Evolutionary conservation across 2,329 filamentous ascomycete species (phyloP).

Genomic region (Colletotrichum sp.): DNA sequence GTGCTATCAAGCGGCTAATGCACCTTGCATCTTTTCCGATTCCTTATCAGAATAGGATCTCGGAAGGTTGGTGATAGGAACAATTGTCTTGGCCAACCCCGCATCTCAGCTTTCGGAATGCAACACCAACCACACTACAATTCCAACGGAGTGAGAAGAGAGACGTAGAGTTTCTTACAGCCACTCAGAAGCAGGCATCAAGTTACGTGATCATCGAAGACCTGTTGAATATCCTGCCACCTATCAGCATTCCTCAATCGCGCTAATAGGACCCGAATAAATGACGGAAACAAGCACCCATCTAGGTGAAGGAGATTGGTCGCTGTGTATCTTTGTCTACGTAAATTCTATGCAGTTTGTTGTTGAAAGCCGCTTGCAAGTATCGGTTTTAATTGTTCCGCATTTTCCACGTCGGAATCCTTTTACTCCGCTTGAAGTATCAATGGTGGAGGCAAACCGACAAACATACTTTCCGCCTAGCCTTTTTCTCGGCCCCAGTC

Average conservation of each 20-base stretch:
- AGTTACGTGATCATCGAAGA: neutral
- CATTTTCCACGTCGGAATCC: neutral
- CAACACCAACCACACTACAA: neutral
- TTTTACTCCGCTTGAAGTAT: neutral
- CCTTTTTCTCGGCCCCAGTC: neutral
- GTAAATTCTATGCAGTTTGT: neutral
- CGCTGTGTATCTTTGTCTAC: neutral
- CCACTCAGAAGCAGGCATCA: neutral
- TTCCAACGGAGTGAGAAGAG: neutral
- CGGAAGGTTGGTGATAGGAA: neutral
- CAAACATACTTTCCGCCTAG: neutral
- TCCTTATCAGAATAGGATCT: neutral
- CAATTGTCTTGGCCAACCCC: neutral
- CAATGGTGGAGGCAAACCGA: neutral
- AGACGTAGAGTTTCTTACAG: neutral
- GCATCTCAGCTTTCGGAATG: neutral
- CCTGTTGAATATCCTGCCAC: neutral
- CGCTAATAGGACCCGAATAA: neutral
- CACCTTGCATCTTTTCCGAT: neutral
- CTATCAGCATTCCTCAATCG: neutral
- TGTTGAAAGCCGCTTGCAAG: neutral
- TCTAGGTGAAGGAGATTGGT: neutral
- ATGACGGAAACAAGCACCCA: neutral
- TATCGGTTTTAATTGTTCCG: neutral
- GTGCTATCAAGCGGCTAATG: neutral